These are phyloP conservation scores for Rhodofomes roseus DNA, from an alignment of 1,284 basidiomycete species.

Conservation along the genomic window DNA sequence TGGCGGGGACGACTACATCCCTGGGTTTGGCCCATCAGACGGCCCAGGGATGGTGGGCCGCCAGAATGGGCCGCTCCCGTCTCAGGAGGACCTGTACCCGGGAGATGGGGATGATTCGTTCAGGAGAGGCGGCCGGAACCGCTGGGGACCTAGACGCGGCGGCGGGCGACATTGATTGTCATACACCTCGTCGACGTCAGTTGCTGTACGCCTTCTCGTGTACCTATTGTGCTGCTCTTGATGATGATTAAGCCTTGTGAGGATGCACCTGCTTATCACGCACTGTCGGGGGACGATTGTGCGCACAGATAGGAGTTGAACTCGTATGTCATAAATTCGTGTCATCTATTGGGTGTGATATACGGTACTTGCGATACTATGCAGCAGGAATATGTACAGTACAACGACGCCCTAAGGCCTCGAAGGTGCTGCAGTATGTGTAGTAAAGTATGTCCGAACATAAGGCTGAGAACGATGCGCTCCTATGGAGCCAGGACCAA, in stretches of 20 bases:
- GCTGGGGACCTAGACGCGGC: constrained; percentile 8
- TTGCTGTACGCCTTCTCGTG: not conserved
- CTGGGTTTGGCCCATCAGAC: constrained; percentile 23
- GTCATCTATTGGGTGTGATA: not conserved
- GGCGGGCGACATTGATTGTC: constrained; percentile 7
- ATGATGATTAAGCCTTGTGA: not conserved
- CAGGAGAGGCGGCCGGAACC: constrained; percentile 12
- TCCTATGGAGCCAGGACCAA: not conserved
- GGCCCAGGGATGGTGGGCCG: constrained; percentile 26
- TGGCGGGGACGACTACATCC: constrained; percentile 21
- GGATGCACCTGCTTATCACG: not conserved
- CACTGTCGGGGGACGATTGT: not conserved
- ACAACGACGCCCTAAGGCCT: not conserved
- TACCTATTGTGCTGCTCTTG: not conserved
- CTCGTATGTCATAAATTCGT: not conserved
- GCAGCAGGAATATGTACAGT: constrained; percentile 1
- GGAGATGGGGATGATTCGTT: constrained; percentile 18
- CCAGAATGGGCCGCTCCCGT: constrained; percentile 33
- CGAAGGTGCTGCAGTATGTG: not conserved
- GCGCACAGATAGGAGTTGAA: not conserved
- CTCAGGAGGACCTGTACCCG: constrained; percentile 41
- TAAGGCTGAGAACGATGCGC: not conserved
- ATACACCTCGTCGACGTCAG: no score
- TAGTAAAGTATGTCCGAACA: not conserved
- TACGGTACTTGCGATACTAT: not conserved